phyloP scores from a whole-genome alignment of 2,329 filamentous ascomycete genomes.

The Claviceps spartinae region DNA sequence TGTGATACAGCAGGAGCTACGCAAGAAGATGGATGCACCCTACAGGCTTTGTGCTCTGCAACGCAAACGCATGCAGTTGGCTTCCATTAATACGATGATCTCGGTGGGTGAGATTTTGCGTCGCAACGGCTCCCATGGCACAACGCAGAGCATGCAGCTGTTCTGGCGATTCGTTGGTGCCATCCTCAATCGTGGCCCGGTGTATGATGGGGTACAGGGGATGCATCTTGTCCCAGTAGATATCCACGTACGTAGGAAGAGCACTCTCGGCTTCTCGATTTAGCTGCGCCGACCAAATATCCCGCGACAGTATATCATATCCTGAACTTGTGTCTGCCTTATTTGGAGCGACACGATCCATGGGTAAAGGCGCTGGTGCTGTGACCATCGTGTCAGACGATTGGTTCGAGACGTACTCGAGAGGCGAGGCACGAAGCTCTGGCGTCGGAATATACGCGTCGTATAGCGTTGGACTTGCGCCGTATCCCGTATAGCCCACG shows the following conservation, averaged over 20 bases:
- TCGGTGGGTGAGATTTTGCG: constrained; percentile 33
- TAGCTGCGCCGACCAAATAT: constrained; percentile 19
- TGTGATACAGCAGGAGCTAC: not conserved
- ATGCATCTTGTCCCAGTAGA: constrained; percentile 41
- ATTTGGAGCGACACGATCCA: constrained; percentile 19
- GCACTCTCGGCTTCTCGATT: constrained; percentile 26
- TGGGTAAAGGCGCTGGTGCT: constrained; percentile 25
- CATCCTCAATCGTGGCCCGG: constrained; percentile 28
- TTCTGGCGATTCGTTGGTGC: constrained; percentile 17
- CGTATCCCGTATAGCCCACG: constrained; percentile 21
- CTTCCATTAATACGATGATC: constrained; percentile 37
- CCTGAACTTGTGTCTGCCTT: constrained; percentile 28
- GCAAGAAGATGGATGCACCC: constrained; percentile 15
- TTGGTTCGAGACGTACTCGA: constrained; percentile 28
- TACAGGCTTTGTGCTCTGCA: constrained; percentile 35
- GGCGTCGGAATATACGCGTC: constrained; percentile 23
- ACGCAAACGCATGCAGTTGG: constrained; percentile 37
- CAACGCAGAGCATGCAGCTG: constrained; percentile 31
- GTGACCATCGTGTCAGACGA: constrained; percentile 36
- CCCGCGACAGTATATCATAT: constrained; percentile 18
- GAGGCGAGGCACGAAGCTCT: constrained; percentile 36
- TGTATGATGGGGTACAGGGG: constrained; percentile 37
- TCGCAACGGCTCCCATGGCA: constrained; percentile 44
- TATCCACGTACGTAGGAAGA: constrained; percentile 35
- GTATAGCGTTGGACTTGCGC: constrained; percentile 19